A percentile compares a stretch with the other conserved stretches of the same genome.
These are phyloP conservation scores for Saccharomycopsis hybrid DNA, from an alignment of 1,139 yeast species.

Conservation along the genomic window DNA sequence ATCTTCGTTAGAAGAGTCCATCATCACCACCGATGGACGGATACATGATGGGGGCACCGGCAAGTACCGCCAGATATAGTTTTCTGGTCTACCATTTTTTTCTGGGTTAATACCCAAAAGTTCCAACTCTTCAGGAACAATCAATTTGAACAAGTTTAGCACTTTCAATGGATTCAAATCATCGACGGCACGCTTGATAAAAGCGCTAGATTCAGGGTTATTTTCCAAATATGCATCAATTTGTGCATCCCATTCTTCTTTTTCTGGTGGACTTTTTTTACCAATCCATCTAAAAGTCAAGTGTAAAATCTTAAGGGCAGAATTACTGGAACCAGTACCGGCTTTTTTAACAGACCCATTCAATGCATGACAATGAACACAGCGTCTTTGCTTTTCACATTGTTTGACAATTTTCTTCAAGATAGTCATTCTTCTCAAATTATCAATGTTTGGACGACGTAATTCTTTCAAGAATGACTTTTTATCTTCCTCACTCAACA, in stretches of 20 bases:
- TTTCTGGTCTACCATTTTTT: constrained; percentile 90
- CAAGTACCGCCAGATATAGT: constrained; percentile 92
- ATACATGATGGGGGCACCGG: constrained; percentile 99
- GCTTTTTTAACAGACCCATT: constrained; percentile 98
- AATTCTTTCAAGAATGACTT: constrained; percentile 67
- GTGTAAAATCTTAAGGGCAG: constrained; percentile 89
- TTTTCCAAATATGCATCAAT: constrained; percentile 63
- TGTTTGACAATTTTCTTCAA: constrained; percentile 80
- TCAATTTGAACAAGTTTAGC: constrained; percentile 77
- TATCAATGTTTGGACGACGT: constrained; percentile 84
- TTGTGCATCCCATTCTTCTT: constrained; percentile 78
- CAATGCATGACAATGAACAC: constrained; percentile 77
- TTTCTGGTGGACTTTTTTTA: constrained; percentile 81
- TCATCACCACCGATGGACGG: constrained; percentile 94
- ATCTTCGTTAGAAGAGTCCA: constrained; percentile 93
- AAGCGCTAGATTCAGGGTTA: constrained; percentile 85
- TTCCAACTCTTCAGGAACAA: constrained; percentile 84
- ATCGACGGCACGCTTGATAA: constrained; percentile 81
- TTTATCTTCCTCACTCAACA: constrained; percentile 68
- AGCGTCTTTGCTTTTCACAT: constrained; percentile 91
- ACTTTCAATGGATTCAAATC: constrained; percentile 93
- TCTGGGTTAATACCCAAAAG: constrained; percentile 84
- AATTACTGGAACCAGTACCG: constrained; percentile 87
- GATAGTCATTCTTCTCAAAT: constrained; percentile 83
- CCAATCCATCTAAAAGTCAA: constrained; percentile 96